phyloP scores from a whole-genome alignment of 2,329 filamentous ascomycete genomes.

The Claviceps sorghi region DNA sequence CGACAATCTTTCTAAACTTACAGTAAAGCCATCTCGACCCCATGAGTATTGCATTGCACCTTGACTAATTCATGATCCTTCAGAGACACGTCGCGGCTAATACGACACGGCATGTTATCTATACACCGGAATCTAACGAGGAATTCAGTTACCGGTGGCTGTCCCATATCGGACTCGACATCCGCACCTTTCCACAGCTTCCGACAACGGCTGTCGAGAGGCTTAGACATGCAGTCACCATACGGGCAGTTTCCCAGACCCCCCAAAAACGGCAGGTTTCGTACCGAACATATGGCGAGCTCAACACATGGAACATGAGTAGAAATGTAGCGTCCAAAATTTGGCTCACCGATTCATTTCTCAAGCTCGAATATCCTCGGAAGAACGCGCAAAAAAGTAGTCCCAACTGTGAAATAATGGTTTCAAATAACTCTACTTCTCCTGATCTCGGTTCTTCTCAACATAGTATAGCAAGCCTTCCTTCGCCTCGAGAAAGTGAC shows the following conservation, averaged over 20 bases:
- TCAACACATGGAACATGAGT: not conserved
- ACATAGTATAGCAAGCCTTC: not conserved
- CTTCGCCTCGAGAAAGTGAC: slow-evolving; percentile 1
- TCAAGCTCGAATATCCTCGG: not conserved
- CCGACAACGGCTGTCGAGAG: not conserved
- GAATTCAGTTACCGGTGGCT: slow-evolving; percentile 14
- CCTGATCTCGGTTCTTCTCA: not conserved
- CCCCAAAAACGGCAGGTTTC: not conserved
- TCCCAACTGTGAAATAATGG: not conserved
- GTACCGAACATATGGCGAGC: slow-evolving; percentile 7
- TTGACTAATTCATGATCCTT: not conserved
- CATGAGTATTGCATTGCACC: too few relatives aligned
- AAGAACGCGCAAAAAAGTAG: not conserved
- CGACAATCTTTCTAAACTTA: slow-evolving; percentile 7
- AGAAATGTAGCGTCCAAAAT: not conserved
- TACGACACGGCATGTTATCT: slow-evolving; percentile 12
- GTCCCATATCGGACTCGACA: slow-evolving; percentile 14
- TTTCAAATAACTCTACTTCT: not conserved
- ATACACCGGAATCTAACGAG: slow-evolving; percentile 6
- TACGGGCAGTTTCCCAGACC: slow-evolving; percentile 2
- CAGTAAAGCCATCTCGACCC: slow-evolving; percentile 3
- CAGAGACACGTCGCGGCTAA: slow-evolving; percentile 6
- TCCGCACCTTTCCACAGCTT: slow-evolving; percentile 11
- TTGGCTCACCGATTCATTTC: not conserved
- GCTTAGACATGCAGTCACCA: slow-evolving; percentile 8